Evolutionary conservation across 1,284 basidiomycete genomes (phyloP), one percentile per base, ranked within the genome.

Genomic region (Cutaneotrichosporon arboriforme): DNA sequence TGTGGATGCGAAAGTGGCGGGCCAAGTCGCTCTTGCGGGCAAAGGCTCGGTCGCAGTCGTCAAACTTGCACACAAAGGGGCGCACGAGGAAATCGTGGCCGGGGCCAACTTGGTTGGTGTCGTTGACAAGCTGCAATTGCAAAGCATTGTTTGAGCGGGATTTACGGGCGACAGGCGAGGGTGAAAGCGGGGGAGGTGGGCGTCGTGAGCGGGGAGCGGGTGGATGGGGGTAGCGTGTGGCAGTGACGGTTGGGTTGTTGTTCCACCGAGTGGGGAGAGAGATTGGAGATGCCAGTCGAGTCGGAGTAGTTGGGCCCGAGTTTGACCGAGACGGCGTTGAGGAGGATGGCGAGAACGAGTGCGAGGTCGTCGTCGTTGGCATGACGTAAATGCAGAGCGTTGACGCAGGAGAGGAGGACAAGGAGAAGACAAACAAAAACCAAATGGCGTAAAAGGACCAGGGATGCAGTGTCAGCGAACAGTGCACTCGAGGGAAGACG

Each of bases 1-100:
- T 70, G 57, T 79, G 78, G 45, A 79, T 80, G 8, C 77, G 62
- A 35, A 72, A 70, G 59, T 79, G 77, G 33, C 78, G 65, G 7
- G 76, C 67, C 33, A 79, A 70, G 56, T 80, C 79, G 39, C 73
- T 76, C 52, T 76, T 76, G 21, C 79, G 66, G 1, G 76, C 72
- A 55, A 80, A 80, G 8, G 76, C 68, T 61, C 79, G 79, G 57
- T 72, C 65, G 58, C 78, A 80, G 14, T 62, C 54, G 1, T 57
- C 54, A 22, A 67, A 70, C 38, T 68, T 67, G 61, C 77, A 78
- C 36, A 69, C 64, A 54, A 69, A 75, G 15, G 73, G 72, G 44
- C 73, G 60, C 22, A 59, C 52, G 20, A 54, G 57, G 42, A 57
- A 60, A 50, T 62, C 65, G 57, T 66, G 69, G 38, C 62, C 68